Conservation (phyloP, 345 rosid species). For the Brassica napus region DNA sequence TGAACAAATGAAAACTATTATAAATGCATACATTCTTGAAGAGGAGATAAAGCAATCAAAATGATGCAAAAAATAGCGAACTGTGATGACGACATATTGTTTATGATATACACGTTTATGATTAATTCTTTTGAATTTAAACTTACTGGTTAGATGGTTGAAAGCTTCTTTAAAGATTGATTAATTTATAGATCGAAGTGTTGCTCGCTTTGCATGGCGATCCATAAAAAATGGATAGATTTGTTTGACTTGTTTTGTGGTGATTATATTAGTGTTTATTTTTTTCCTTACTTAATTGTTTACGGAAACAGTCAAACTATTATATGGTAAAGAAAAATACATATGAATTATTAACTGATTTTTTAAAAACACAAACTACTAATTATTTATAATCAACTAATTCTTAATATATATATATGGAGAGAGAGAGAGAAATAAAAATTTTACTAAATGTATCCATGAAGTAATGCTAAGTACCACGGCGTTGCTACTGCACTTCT, state of each 20-base stretch:
- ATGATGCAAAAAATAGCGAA: background rate
- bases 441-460: background rate
- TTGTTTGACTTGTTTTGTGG: background rate
- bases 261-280: background rate
- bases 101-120: background rate
- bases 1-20: background rate
- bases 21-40: background rate
- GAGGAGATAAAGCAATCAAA: background rate
- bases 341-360: background rate
- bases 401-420: no score
- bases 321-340: background rate
- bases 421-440: no score
- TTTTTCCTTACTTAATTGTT: background rate
- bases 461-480: conserved; percentile 27
- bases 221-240: background rate
- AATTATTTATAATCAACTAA: background rate
- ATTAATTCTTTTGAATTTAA: background rate
- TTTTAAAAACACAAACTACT: background rate
- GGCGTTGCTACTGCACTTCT: conserved; percentile 58
- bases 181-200: background rate
- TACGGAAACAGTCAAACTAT: background rate
- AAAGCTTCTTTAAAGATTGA: background rate
- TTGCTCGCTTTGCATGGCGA: background rate
- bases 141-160: background rate
- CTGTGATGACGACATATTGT: background rate